Base-by-base conservation (phyloP, 2,329 filamentous ascomycete genomes). In the Alternaria brassicicola region DNA sequence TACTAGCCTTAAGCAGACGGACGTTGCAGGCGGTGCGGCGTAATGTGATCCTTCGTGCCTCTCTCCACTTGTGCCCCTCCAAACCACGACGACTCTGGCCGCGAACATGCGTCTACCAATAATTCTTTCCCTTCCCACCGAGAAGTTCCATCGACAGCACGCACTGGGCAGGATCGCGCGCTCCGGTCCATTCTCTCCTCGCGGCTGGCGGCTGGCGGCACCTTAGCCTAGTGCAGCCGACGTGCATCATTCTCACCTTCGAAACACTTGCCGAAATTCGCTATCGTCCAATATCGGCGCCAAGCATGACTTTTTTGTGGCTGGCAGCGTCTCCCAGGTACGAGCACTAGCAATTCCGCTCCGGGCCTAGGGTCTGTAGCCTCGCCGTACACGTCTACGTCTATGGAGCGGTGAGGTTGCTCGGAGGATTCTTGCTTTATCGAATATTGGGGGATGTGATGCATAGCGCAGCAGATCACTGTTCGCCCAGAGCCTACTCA, bases 121-220 rank as follows among this genome's bases (percentile, higher is more conserved):
- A 30, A 47, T 38, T 54, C 50, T 49, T 65, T 59, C 50, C 56
- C 33, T 4, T 23, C 49, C 28, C 17, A 42, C 28, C 43, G 25
- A 42, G 35, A 49, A 31, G 26, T 47, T 59, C 50, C 54, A 52
- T 41, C 50, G 48, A 46, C 39, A 47, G 31, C 23, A 21, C 30
- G 43, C 43, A 33, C 43, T 47, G 43, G 43, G 43, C 36, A 47
- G 31, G 43, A 41, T 55, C 31, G 43, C 43, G 47, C 52, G 54
- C 58, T 62, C 55, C 61, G 59, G 56, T 57, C 57, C 50, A 59
- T 60, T 61, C 42, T 57, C 56, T 62, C 45, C 52, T 56, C 43
- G 65, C 63, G 66, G 63, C 59, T 63, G 52, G 66, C 67, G 66
- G 67, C 60, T 63, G 33, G 49, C 67, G 67, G 67, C 57, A 56